Evolutionary conservation across 257 asterid genomes (phyloP).

Genomic region (Ilex asprella): DNA sequence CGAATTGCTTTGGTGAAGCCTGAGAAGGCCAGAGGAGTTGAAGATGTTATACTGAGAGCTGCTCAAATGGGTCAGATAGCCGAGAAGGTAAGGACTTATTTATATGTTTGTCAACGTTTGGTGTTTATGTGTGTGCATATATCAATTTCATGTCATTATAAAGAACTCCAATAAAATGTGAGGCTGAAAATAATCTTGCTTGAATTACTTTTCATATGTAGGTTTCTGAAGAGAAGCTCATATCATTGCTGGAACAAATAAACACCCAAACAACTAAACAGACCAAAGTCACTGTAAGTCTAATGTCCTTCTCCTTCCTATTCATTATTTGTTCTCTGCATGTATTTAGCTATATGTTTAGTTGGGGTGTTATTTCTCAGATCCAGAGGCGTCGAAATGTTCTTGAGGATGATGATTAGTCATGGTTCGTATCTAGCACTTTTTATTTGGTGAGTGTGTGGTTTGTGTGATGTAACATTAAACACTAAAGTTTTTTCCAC

Average conservation of each 20-base stretch:
- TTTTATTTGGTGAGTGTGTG: background rate
- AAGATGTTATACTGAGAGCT: slow-evolving; percentile 83
- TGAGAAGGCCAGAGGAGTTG: slow-evolving; percentile 96
- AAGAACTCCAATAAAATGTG: background rate
- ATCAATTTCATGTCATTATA: background rate
- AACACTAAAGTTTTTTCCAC: too few relatives aligned
- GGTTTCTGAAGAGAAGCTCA: slow-evolving; percentile 93
- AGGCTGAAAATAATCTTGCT: background rate
- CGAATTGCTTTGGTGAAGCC: slow-evolving; percentile 97
- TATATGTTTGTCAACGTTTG: background rate
- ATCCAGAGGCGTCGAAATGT: slow-evolving; percentile 77
- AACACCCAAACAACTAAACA: slow-evolving; percentile 84
- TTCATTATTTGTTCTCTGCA: background rate
- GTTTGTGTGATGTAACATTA: background rate
- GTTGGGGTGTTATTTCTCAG: slow-evolving; percentile 31
- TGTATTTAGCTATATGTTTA: background rate
- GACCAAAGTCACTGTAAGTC: slow-evolving; percentile 94
- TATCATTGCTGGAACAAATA: slow-evolving; percentile 89
- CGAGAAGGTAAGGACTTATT: slow-evolving; percentile 52
- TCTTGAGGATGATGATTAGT: slow-evolving; percentile 81
- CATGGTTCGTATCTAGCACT: background rate
- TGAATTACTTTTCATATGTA: slow-evolving; percentile 6
- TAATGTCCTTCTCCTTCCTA: background rate
- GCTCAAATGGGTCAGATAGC: slow-evolving; percentile 83
- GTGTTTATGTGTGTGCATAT: background rate